Conservation (phyloP, 192 early-diverging fungal genomes). For the Coemansia guatemalensis region DNA sequence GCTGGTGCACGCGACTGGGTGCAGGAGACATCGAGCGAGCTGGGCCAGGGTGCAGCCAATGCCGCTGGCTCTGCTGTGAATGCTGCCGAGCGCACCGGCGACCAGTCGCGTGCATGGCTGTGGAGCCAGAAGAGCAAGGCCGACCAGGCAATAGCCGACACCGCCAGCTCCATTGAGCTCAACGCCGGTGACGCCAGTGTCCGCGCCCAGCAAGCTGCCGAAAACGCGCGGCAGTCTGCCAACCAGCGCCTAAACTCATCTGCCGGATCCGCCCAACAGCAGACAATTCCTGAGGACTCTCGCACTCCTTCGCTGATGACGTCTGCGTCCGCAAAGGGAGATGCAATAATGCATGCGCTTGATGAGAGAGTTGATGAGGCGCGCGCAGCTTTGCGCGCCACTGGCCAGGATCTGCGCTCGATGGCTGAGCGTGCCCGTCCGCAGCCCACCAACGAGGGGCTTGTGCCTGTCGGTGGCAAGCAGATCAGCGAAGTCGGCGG, state of each 20-base stretch:
- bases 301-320: conserved; percentile 1
- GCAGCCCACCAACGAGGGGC: conserved; percentile 28
- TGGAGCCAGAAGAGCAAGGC: conserved; percentile 17
- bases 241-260: not conserved
- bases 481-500: conserved; percentile 2
- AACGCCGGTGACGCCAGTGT: conserved; percentile 15
- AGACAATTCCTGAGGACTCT: not conserved
- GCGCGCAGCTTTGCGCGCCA: conserved; percentile 17
- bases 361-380: conserved; percentile 47
- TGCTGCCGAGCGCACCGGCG: conserved; percentile 4
- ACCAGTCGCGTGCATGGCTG: conserved; percentile 21
- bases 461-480: conserved; percentile 6
- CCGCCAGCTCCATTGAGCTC: conserved; percentile 12
- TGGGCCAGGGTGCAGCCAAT: not conserved
- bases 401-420: conserved; percentile 24
- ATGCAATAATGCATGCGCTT: conserved; percentile 30
- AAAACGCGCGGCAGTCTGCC: not conserved
- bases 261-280: not conserved
- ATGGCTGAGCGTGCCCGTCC: conserved; percentile 32
- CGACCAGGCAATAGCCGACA: conserved; percentile 17
- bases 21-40: not conserved
- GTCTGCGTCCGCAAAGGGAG: conserved; percentile 1
- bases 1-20: conserved; percentile 6
- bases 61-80: not conserved
- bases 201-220: conserved; percentile 14